These are phyloP conservation scores for Quercus gilva DNA, from an alignment of 306 rosid species.

Conservation along the genomic window DNA sequence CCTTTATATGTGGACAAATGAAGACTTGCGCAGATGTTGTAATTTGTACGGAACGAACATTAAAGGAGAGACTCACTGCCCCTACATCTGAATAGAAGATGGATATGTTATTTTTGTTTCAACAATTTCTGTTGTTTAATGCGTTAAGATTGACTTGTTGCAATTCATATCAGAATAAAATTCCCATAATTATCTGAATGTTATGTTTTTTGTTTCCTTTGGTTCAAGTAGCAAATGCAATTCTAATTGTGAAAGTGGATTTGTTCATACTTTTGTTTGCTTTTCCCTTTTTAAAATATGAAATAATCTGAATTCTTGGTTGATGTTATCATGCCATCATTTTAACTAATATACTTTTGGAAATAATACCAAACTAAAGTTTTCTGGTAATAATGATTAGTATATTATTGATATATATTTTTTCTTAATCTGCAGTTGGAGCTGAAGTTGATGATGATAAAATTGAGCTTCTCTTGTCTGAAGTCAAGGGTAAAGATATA, in stretches of 20 bases:
- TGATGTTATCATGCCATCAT: neutral
- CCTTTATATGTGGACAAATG: neutral
- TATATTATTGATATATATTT: neutral
- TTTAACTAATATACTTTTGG: neutral
- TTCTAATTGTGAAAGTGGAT: neutral
- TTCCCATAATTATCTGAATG: neutral
- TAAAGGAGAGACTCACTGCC: neutral
- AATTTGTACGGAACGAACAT: neutral
- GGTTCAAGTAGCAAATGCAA: neutral
- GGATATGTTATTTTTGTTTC: neutral
- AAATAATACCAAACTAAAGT: neutral
- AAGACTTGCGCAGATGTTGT: neutral
- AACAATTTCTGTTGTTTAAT: neutral
- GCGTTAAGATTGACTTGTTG: neutral
- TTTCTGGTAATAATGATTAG: neutral
- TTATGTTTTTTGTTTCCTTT: neutral
- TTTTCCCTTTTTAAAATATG: neutral
- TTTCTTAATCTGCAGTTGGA: neutral
- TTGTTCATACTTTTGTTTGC: neutral
- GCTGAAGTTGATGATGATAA: slow-evolving; percentile 1
- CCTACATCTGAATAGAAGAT: neutral
- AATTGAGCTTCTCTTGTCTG: slow-evolving; percentile 5
- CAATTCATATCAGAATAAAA: neutral
- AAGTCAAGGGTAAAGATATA: slow-evolving; percentile 6
- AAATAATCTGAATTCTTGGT: neutral